Evolutionary conservation across 139 green algal species (phyloP), one percentile per base, ranked within the genome.

Genomic region (Chlorella vulgaris): DNA sequence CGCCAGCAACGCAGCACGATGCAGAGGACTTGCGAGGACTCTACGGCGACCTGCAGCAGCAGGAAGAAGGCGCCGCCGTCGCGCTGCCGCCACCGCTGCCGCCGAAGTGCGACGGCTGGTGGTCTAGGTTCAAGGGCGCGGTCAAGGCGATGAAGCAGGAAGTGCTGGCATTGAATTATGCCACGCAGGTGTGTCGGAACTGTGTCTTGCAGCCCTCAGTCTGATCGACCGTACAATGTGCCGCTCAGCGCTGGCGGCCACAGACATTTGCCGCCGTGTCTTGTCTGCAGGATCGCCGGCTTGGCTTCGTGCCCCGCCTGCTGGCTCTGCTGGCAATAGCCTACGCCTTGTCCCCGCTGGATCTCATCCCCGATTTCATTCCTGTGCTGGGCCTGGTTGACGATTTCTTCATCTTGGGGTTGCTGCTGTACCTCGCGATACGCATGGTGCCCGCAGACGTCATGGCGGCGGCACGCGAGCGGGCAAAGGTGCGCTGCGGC

Each of bases 331-430:
- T 88, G 10, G 70, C 75, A 8, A 35, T 88, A 33, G 85, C 81
- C 7, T 90, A 91, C 42, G 82, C 82, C 4, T 85, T 90, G 15
- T 83, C 68, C 24, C 90, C 88, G 0, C 38, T 93, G 21, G 88
- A 93, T 78, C 78, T 93, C 21, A 89, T 93, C 0, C 88, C 90
- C 1, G 90, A 93, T 77, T 91, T 92, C 66, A 93, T 93, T 3
- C 88, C 90, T 0, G 61, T 87, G 22, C 61, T 89, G 69, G 84
- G 86, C 0, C 35, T 89, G 0, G 8, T 90, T 8, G 89, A 93
- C 76, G 89, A 93, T 51, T 81, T 93, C 39, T 38, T 93, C 21
- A 75, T 93, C 29, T 83, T 93, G 80, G 88, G 88, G 0, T 50
- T 29, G 47, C 73, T 79, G 73, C 51, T 79, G 51, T 38, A 50